Conservation (phyloP, 768 basidiomycete genomes). For the Mycena kentingensis region DNA sequence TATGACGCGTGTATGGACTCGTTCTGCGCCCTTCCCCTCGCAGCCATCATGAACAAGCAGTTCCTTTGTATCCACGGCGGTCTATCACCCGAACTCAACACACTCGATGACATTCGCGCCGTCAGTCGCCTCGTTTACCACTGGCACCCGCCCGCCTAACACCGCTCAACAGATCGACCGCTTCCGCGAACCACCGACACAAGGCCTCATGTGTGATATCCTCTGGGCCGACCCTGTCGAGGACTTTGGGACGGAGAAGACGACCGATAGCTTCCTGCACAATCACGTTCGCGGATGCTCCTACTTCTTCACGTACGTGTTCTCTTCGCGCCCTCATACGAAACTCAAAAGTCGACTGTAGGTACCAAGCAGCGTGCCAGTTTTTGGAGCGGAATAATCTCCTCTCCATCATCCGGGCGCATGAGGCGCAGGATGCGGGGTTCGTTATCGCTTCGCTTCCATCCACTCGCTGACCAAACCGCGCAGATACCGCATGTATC, state of each 20-base stretch:
- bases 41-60: constrained; percentile 99
- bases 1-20: constrained; percentile 99
- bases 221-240: constrained; percentile 98
- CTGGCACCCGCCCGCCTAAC: neutral
- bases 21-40: constrained; percentile 92
- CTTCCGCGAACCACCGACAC: constrained; percentile 97
- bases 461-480: constrained; percentile 1
- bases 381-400: constrained; percentile 98
- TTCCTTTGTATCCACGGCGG: constrained; percentile 99
- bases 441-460: constrained; percentile 36
- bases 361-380: constrained; percentile 94
- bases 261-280: constrained; percentile 85
- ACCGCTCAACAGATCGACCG: constrained; percentile 78
- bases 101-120: constrained; percentile 89
- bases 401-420: constrained; percentile 94
- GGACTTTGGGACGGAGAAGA: constrained; percentile 95
- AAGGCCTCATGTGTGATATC: constrained; percentile 98
- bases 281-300: constrained; percentile 97
- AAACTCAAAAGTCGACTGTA: constrained; percentile 33
- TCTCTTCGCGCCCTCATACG: neutral
- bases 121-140: constrained; percentile 47
- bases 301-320: constrained; percentile 75
- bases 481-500: constrained; percentile 92
- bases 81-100: constrained; percentile 91
- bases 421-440: constrained; percentile 99